These are phyloP conservation scores for Cicer chorassanicum DNA, from an alignment of 306 rosid species.

Conservation along the genomic window DNA sequence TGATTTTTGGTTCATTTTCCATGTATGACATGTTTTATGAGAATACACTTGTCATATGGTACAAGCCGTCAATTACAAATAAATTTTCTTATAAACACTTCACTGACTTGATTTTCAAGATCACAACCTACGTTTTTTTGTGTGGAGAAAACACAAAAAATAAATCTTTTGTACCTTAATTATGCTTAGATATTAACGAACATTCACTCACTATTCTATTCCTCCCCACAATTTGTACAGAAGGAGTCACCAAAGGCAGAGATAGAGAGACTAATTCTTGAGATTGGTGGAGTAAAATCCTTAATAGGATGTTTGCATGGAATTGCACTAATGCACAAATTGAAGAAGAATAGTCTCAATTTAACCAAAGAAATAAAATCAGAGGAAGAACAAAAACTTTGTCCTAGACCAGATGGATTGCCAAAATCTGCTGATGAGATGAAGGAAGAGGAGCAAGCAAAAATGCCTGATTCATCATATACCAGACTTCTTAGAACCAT, in stretches of 20 bases:
- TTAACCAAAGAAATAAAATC: slow-evolving; percentile 33
- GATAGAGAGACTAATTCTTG: slow-evolving; percentile 73
- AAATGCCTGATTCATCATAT: slow-evolving; percentile 80
- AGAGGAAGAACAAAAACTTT: slow-evolving; percentile 33
- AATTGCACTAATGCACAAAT: slow-evolving; percentile 57
- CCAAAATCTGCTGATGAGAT: slow-evolving; percentile 75
- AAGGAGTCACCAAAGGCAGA: slow-evolving; percentile 68
- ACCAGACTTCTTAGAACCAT: slow-evolving; percentile 75
- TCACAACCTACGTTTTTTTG: neutral
- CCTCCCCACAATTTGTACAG: slow-evolving; percentile 45
- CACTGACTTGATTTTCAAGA: neutral
- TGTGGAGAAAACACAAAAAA: neutral
- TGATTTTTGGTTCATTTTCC: neutral
- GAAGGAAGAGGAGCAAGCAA: slow-evolving; percentile 68
- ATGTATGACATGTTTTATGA: neutral
- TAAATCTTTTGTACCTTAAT: neutral
- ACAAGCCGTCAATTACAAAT: neutral
- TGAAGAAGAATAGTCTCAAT: slow-evolving; percentile 46
- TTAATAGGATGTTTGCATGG: slow-evolving; percentile 76
- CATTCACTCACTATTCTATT: neutral
- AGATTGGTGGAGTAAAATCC: slow-evolving; percentile 73
- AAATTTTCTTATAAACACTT: neutral
- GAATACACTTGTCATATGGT: neutral
- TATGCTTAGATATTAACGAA: neutral
- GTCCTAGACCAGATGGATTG: slow-evolving; percentile 86